A percentile compares a stretch with the other conserved stretches of the same genome.
Evolutionary conservation across 306 rosid species (phyloP).

Genomic region (Crotalaria pallida): DNA sequence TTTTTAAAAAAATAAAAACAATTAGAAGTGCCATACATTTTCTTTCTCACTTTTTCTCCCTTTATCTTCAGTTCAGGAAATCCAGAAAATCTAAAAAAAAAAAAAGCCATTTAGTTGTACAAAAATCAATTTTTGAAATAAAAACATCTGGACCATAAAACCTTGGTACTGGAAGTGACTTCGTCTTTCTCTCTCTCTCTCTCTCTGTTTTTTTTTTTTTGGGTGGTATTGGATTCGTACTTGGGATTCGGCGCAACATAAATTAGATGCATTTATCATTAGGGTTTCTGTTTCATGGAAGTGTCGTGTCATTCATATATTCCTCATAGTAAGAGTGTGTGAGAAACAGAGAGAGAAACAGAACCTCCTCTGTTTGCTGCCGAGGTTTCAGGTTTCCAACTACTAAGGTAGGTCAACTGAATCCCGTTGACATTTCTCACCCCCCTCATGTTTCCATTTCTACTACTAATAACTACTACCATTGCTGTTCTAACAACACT

Average conservation of each 20-base stretch:
- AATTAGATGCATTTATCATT: not conserved
- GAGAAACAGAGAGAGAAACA: not conserved
- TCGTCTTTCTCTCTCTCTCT: constrained; percentile 13
- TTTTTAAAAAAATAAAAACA: too few species aligned
- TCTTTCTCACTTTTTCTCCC: too few species aligned
- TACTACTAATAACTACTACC: constrained; percentile 21
- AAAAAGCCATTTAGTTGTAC: too few species aligned
- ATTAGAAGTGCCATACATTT: too few species aligned
- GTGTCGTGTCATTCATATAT: constrained; percentile 22
- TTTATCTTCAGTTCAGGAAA: too few species aligned
- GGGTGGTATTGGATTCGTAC: constrained; percentile 1
- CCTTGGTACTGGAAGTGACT: constrained; percentile 14
- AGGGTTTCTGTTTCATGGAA: constrained; percentile 18
- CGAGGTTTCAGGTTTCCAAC: constrained; percentile 37
- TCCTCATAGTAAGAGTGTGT: too few species aligned
- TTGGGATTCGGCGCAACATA: constrained; percentile 6
- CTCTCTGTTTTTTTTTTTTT: too few species aligned
- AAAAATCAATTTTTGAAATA: too few species aligned
- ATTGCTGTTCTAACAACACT: not conserved
- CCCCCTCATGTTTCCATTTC: constrained; percentile 15
- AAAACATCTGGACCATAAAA: too few species aligned
- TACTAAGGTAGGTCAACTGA: constrained; percentile 63
- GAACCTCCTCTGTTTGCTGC: constrained; percentile 19
- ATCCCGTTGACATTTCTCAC: constrained; percentile 46
- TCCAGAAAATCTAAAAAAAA: too few species aligned